phyloP scores from a whole-genome alignment of 441 rosid genomes.

The Melastoma candidum region DNA sequence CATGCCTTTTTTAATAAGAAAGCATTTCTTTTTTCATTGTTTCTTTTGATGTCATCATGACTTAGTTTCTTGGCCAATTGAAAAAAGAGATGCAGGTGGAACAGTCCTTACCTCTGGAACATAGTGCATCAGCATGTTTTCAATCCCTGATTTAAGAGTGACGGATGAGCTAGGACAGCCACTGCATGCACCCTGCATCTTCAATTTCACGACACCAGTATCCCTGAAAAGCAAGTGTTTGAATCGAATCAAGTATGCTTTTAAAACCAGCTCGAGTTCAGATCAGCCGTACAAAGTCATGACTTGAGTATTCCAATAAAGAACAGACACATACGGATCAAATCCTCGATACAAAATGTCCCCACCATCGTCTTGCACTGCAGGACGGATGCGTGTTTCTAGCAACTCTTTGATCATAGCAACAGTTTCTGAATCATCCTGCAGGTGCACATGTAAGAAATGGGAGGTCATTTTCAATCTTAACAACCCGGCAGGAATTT shows the following conservation, averaged over 20 bases:
- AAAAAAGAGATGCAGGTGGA: background rate
- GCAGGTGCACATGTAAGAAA: constrained; percentile 11
- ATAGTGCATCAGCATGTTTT: constrained; percentile 97
- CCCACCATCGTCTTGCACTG: constrained; percentile 98
- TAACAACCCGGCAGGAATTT: background rate
- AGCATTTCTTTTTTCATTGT: too few species aligned
- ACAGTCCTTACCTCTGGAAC: constrained; percentile 67
- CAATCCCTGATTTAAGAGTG: constrained; percentile 93
- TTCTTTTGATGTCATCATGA: too few species aligned
- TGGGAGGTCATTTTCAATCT: background rate
- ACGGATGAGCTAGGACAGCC: constrained; percentile 99
- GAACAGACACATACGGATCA: constrained; percentile 43
- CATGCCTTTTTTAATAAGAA: too few species aligned
- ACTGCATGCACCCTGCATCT: constrained; percentile 98
- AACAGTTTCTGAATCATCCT: constrained; percentile 97
- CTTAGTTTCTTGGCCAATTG: background rate
- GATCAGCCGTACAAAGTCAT: background rate
- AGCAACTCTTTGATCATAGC: constrained; percentile 96
- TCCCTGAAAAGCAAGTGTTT: constrained; percentile 33
- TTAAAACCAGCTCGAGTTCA: too few species aligned
- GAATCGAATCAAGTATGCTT: too few species aligned
- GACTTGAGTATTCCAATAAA: constrained; percentile 2
- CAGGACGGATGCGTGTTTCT: constrained; percentile 95
- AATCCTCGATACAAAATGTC: constrained; percentile 87
- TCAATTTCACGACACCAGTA: constrained; percentile 80